Base-by-base conservation (phyloP, 2,329 filamentous ascomycete species). In the Neofusicoccum sp. region DNA sequence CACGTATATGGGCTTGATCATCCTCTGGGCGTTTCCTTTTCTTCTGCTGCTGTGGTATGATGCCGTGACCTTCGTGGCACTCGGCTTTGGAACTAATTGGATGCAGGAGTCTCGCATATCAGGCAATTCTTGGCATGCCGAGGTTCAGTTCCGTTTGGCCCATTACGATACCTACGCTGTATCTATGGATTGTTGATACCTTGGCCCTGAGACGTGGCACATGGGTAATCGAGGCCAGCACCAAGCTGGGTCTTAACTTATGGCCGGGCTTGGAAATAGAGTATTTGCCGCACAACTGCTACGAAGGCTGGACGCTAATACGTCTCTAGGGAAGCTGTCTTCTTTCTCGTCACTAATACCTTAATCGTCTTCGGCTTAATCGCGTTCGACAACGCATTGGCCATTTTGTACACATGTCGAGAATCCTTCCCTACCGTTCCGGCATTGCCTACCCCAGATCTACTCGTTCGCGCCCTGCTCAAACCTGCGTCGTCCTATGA, bases 111-210 rank as follows among this genome's bases (percentile, higher is more conserved):
- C 76, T 89, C 53, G 84, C 85, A 1, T 86, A 86, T 60, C 83
- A 85, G 62, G 86, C 90, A 65, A 76, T 90, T 5, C 69, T 89
- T 2, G 78, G 75, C 7, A 75, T 90, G 3, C 88, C 89, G 0
- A 68, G 75, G 49, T 78, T 78, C 0, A 86, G 82, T 65, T 87
- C 85, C 0, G 63, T 82, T 2, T 64, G 85, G 1, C 86, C 88
- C 0, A 86, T 91, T 28, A 65, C 78, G 0, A 56, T 88, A 1
- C 86, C 89, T 0, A 91, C 89, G 0, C 1, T 88, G 0, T 91
- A 90, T 65, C 79, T 91, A 1, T 91, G 89, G 87, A 68, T 87
- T 1, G 86, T 91, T 9, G 89, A 92, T 64, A 89, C 87, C 3
- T 68, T 89, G 30, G 87, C 88, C 0, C 70, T 91, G 54, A 81